Conservation (phyloP, 1,284 basidiomycete genomes). For the Moesziomyces sp. region DNA sequence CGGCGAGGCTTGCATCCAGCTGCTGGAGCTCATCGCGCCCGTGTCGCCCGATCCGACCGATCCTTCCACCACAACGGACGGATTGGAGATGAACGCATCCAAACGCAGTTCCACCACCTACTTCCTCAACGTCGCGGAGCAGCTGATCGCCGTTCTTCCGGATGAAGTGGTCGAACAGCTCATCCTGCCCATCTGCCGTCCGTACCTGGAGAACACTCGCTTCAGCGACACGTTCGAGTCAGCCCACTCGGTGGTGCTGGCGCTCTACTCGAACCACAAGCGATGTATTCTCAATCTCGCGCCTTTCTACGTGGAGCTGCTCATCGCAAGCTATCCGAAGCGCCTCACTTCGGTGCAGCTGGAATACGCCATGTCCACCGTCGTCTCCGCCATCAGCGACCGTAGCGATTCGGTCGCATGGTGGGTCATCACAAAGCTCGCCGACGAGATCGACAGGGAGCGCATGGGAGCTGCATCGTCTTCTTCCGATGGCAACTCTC, state of each 20-base stretch:
- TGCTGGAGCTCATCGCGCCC: conserved; percentile 40
- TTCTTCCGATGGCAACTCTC: background rate
- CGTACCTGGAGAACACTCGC: conserved; percentile 54
- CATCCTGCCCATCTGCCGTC: conserved; percentile 53
- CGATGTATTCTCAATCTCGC: conserved; percentile 49
- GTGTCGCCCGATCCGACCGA: conserved; percentile 7
- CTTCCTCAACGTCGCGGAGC: conserved; percentile 62
- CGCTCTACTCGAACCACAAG: conserved; percentile 53
- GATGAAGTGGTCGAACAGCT: conserved; percentile 57
- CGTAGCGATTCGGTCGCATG: conserved; percentile 60
- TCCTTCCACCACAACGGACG: conserved; percentile 1
- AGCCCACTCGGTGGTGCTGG: conserved; percentile 62
- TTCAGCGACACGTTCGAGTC: conserved; percentile 65
- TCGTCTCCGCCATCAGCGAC: conserved; percentile 58
- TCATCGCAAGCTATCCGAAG: conserved; percentile 47
- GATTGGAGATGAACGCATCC: conserved; percentile 24
- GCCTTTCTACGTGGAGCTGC: conserved; percentile 60
- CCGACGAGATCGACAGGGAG: conserved; percentile 42
- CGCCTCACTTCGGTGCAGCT: conserved; percentile 52
- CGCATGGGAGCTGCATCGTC: conserved; percentile 1
- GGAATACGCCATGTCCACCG: conserved; percentile 55
- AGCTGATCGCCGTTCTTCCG: conserved; percentile 55
- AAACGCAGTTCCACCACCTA: conserved; percentile 49
- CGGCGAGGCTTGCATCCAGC: conserved; percentile 50
- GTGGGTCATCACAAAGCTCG: conserved; percentile 57